Conservation (phyloP, 1,139 yeast species). For the Magnusiomyces paraingens region DNA sequence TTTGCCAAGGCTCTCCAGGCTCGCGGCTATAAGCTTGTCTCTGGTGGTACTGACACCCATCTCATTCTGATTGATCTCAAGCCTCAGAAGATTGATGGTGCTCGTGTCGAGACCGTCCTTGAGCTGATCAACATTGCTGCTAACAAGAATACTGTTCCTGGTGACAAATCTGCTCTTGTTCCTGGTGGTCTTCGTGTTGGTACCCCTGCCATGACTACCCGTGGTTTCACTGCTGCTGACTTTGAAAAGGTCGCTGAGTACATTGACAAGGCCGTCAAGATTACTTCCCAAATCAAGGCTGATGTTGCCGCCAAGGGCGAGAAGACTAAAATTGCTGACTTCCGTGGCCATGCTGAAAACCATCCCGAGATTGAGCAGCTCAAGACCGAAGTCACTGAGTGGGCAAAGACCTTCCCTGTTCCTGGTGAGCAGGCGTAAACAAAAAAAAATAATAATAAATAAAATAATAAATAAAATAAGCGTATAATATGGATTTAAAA, state of each 20-base stretch:
- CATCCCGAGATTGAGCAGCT: conserved; percentile 58
- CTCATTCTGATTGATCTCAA: conserved; percentile 86
- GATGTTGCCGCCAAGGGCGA: conserved; percentile 71
- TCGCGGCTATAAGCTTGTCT: conserved; percentile 75
- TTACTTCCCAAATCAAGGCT: conserved; percentile 70
- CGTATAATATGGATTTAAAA: background rate
- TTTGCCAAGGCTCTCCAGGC: conserved; percentile 67
- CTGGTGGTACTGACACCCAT: conserved; percentile 95
- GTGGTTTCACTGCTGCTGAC: conserved; percentile 88
- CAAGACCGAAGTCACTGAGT: conserved; percentile 73
- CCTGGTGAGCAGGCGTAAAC: conserved; percentile 44
- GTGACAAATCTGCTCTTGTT: conserved; percentile 94
- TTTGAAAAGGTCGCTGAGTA: conserved; percentile 75
- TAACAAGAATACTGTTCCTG: conserved; percentile 96
- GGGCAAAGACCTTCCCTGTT: conserved; percentile 95
- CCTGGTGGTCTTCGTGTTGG: conserved; percentile 99
- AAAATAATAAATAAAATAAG: background rate
- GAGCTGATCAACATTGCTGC: conserved; percentile 94
- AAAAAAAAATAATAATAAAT: background rate
- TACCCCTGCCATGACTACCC: conserved; percentile 98
- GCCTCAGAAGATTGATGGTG: conserved; percentile 92
- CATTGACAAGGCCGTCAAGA: conserved; percentile 76
- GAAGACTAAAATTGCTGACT: conserved; percentile 83
- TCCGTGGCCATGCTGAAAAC: conserved; percentile 71
- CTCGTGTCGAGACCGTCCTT: conserved; percentile 91